These are phyloP conservation scores for Psilocybe azurescens DNA, from an alignment of 768 basidiomycete genomes.

Conservation along the genomic window DNA sequence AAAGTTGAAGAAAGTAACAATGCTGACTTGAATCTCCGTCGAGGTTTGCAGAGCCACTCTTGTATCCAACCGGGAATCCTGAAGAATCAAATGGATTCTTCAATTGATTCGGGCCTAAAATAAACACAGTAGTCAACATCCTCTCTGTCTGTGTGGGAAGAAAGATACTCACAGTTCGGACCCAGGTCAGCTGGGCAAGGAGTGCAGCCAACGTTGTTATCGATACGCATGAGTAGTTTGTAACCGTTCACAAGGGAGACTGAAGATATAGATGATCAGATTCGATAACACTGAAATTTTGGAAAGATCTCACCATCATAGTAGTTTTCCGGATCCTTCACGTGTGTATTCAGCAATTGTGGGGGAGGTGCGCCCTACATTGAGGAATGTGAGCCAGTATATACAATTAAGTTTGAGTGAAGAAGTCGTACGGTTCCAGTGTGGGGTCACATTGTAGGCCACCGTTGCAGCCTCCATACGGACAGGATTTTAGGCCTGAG, in stretches of 20 bases:
- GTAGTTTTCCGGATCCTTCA: slow-evolving; percentile 33
- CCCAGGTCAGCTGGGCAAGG: slow-evolving; percentile 66
- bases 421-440: slow-evolving; percentile 50
- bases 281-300: too few species aligned
- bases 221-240: slow-evolving; percentile 63
- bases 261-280: slow-evolving; percentile 21
- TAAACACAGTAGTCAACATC: neutral
- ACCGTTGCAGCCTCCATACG: slow-evolving; percentile 68
- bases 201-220: slow-evolving; percentile 57
- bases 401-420: too few species aligned
- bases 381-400: neutral
- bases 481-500: slow-evolving; percentile 58
- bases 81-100: slow-evolving; percentile 56
- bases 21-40: slow-evolving; percentile 45
- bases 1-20: neutral
- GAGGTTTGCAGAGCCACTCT: slow-evolving; percentile 52
- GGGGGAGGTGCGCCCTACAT: slow-evolving; percentile 60
- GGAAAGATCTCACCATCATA: slow-evolving; percentile 49
- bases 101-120: slow-evolving; percentile 52
- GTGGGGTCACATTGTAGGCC: slow-evolving; percentile 56
- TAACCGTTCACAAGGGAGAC: slow-evolving; percentile 72
- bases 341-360: slow-evolving; percentile 71
- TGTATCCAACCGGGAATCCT: slow-evolving; percentile 65
- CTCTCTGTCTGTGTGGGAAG: neutral
- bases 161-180: slow-evolving; percentile 49